phyloP scores from a whole-genome alignment of 2,329 filamentous ascomycete species.

The Pezicula neosporulosa region DNA sequence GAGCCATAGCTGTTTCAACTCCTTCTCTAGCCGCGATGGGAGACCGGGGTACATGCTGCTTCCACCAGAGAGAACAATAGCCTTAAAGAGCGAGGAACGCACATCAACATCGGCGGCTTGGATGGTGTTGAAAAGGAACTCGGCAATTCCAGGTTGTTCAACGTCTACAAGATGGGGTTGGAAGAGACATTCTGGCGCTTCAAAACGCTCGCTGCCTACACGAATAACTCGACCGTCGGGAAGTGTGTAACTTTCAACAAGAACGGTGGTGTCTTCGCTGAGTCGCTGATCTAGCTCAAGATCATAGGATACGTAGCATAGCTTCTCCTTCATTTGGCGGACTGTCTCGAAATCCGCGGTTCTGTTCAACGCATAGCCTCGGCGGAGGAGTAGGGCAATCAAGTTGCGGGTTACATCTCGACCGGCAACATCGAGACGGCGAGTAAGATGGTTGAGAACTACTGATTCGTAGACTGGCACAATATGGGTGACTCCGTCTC shows the following conservation, averaged over 20 bases:
- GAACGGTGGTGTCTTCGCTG: conserved; percentile 93
- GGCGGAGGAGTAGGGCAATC: conserved; percentile 87
- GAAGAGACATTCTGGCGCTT: conserved; percentile 97
- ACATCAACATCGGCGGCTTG: conserved; percentile 95
- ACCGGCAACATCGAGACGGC: conserved; percentile 89
- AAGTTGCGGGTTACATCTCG: conserved; percentile 98
- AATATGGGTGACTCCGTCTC: conserved; percentile 97
- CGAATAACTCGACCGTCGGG: conserved; percentile 95
- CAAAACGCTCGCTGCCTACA: conserved; percentile 94
- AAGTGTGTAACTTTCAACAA: conserved; percentile 96
- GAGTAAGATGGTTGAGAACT: conserved; percentile 93
- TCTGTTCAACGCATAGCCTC: conserved; percentile 94
- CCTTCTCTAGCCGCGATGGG: conserved; percentile 93
- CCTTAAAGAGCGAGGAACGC: conserved; percentile 90
- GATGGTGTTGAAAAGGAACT: conserved; percentile 98
- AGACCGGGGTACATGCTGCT: conserved; percentile 99
- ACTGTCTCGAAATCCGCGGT: conserved; percentile 99
- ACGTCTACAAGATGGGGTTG: conserved; percentile 97
- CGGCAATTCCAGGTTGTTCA: conserved; percentile 93
- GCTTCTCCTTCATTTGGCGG: conserved; percentile 98
- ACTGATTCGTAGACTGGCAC: conserved; percentile 98
- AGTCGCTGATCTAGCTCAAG: conserved; percentile 93
- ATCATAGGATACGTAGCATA: conserved; percentile 99
- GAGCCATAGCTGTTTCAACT: conserved; percentile 97
- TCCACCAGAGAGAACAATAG: conserved; percentile 92